Conservation (phyloP, 371 early-diverging fungal genomes). For the Choanephora cucurbitarum region DNA sequence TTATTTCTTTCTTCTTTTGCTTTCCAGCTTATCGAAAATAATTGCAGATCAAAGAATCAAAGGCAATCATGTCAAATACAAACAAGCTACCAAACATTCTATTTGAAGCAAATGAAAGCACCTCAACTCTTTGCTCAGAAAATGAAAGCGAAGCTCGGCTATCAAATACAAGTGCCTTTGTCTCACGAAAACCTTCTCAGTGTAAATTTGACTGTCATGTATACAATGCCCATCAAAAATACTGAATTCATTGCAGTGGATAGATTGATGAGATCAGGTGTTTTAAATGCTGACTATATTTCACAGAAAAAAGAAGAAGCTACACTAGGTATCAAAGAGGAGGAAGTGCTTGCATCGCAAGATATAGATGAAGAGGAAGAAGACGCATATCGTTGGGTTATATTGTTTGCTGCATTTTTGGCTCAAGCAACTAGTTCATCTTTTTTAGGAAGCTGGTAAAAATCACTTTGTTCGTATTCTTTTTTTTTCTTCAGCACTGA, state of each 20-base stretch:
- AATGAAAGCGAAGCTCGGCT: no score
- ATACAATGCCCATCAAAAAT: no score
- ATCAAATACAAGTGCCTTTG: conserved; percentile 4
- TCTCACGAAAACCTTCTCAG: conserved; percentile 7
- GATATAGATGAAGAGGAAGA: conserved; percentile 24
- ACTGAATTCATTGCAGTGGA: conserved; percentile 5
- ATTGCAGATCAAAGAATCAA: conserved; percentile 4
- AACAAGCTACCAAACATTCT: conserved; percentile 10
- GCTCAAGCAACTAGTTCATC: conserved; percentile 40
- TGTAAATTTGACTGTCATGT: no score
- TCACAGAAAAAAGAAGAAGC: conserved; percentile 16
- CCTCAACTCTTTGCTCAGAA: no score
- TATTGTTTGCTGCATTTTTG: conserved; percentile 32
- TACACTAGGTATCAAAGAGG: background rate
- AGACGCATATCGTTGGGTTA: conserved; percentile 35
- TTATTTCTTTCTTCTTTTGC: background rate
- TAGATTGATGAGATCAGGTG: conserved; percentile 3
- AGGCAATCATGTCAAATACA: background rate
- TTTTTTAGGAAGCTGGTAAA: conserved; percentile 41
- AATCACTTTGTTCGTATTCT: no score
- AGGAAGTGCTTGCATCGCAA: conserved; percentile 2
- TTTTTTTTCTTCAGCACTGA: background rate
- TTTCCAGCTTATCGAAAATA: background rate
- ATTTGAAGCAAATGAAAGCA: conserved; percentile 6
- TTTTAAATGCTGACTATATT: conserved; percentile 15